These are phyloP conservation scores for Vitis hybrid DNA, from an alignment of 177 flowering plant species.

Conservation along the genomic window DNA sequence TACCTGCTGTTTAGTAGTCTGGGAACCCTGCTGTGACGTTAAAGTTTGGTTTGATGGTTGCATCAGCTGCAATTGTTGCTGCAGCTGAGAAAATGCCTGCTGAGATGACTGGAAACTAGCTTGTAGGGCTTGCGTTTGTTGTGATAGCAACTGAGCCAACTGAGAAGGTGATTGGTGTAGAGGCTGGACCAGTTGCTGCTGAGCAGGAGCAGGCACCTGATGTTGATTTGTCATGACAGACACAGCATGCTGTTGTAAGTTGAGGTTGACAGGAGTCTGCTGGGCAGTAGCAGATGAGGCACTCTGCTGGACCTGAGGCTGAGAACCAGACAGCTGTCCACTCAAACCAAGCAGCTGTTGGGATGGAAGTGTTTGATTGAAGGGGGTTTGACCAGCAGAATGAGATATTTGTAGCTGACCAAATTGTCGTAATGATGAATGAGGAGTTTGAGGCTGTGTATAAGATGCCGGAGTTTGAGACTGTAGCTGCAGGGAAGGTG, in stretches of 20 bases:
- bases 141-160: constrained; percentile 73
- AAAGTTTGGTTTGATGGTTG: constrained; percentile 56
- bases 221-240: constrained; percentile 35
- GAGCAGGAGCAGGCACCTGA: constrained; percentile 38
- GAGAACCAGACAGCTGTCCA: constrained; percentile 54
- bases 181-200: constrained; percentile 52
- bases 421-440: constrained; percentile 30
- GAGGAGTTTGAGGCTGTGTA: constrained; percentile 42
- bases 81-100: constrained; percentile 91
- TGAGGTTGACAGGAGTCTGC: constrained; percentile 29
- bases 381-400: constrained; percentile 39
- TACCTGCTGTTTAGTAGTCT: constrained; percentile 58
- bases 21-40: constrained; percentile 32
- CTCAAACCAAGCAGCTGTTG: constrained; percentile 38
- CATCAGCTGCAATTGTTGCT: constrained; percentile 84
- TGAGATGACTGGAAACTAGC: constrained; percentile 88
- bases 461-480: constrained; percentile 36
- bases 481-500: constrained; percentile 52
- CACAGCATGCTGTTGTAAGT: constrained; percentile 31
- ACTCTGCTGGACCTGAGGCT: constrained; percentile 48
- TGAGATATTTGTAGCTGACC: constrained; percentile 42
- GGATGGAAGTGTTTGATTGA: constrained; percentile 43
- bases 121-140: constrained; percentile 81
- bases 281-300: constrained; percentile 39
- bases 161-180: constrained; percentile 72